Evolutionary conservation across 2,329 filamentous ascomycete genomes (phyloP).

Genomic region (Aureobasidium sp.): DNA sequence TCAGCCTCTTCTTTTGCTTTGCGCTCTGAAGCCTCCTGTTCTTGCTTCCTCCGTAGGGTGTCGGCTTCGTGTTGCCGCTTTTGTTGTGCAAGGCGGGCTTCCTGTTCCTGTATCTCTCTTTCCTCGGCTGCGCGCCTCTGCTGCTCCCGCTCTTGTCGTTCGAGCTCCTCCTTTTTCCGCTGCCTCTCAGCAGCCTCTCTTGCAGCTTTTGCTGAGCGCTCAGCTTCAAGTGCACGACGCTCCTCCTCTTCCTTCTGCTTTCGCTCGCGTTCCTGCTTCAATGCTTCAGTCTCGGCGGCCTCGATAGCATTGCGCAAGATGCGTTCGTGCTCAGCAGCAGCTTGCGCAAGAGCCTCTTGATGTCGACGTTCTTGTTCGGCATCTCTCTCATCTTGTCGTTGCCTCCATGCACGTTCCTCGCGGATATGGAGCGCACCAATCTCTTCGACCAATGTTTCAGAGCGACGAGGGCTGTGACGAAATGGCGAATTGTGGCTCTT

Average conservation of each 20-base stretch:
- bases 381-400: constrained; percentile 55
- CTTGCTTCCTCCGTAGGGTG: constrained; percentile 18
- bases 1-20: constrained; percentile 22
- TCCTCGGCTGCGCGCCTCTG: constrained; percentile 23
- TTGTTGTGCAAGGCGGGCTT: constrained; percentile 12
- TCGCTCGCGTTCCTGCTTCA: constrained; percentile 34
- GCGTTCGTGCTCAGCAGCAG: constrained; percentile 59
- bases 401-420: constrained; percentile 43
- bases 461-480: constrained; percentile 20
- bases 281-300: constrained; percentile 42
- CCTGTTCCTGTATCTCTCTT: constrained; percentile 9
- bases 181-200: constrained; percentile 31
- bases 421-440: constrained; percentile 37
- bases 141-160: constrained; percentile 23
- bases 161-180: constrained; percentile 26
- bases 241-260: constrained; percentile 30
- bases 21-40: constrained; percentile 23
- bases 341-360: constrained; percentile 57
- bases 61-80: constrained; percentile 15
- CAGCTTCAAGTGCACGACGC: constrained; percentile 31
- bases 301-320: constrained; percentile 52
- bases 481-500: constrained; percentile 15
- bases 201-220: constrained; percentile 39
- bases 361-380: constrained; percentile 58
- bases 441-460: constrained; percentile 27